Conservation (phyloP, 495 filamentous ascomycete species). For the Schizothecium vesticola region DNA sequence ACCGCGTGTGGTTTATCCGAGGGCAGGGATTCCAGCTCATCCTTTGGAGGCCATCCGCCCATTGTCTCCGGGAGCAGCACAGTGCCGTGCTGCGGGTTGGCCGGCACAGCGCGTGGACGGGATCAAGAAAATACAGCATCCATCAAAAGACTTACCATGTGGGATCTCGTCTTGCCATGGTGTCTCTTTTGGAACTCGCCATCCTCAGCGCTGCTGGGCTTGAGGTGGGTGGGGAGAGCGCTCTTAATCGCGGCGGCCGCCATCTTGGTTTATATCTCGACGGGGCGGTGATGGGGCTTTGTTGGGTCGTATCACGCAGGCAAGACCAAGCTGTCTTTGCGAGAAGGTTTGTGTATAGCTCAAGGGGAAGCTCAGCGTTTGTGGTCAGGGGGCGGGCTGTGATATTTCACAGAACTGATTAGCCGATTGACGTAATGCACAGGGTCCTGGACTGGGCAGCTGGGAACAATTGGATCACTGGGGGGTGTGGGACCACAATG, state of each 20-base stretch:
- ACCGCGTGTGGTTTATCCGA: not conserved
- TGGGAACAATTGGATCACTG: not conserved
- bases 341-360: conserved; percentile 5
- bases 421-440: conserved; percentile 34
- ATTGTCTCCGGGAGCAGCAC: not conserved
- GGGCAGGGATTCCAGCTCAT: not conserved
- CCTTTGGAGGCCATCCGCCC: not conserved
- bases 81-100: not conserved
- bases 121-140: conserved; percentile 1
- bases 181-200: conserved; percentile 60
- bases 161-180: conserved; percentile 91
- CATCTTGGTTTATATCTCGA: conserved; percentile 48
- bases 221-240: conserved; percentile 76
- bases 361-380: conserved; percentile 5
- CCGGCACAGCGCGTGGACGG: not conserved
- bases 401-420: conserved; percentile 23
- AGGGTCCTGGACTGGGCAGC: not conserved
- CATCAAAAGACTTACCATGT: conserved; percentile 69
- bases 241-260: conserved; percentile 56
- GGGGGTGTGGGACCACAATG: not conserved
- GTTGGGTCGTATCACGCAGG: not conserved
- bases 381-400: conserved; percentile 1
- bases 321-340: not conserved
- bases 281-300: not conserved
- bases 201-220: conserved; percentile 53